Evolutionary conservation across 257 asterid genomes (phyloP), one percentile per base, ranked within the genome.

Genomic region (Euphrasia confusa): DNA sequence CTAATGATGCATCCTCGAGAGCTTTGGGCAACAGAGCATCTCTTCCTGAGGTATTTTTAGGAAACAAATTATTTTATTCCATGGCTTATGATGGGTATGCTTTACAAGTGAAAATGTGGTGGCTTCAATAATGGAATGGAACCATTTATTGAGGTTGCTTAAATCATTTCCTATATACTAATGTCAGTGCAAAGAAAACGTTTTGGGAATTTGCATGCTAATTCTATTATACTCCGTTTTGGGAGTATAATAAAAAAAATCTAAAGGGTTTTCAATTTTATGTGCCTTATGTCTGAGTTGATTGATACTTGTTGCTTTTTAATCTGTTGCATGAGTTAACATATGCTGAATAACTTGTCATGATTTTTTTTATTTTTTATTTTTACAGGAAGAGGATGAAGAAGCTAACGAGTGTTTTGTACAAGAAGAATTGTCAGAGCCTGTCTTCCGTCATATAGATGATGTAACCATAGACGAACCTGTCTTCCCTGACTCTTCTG

Each of bases 41-140:
- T 58, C 62, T 71, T 72, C 65, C 62, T 40, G 80, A 83, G 95
- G 97, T 90, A 83, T 54, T 66, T 64, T 58, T 21, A 21, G 24
- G 24, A 21, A 44, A 52, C 8, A 12, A 35, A 33, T 58, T 30
- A 30, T 30, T 30, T 30, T 3, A 30, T 64, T 6, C 14, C 14
- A 1, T 10, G 21, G 45, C 48, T 61, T 39, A 4, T 40, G 50
- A 63, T 62, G 58, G 54, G 49, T 47, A 48, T 60, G 49, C 64
- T 47, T 63, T 50, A 45, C 65, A 63, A 53, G 44, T 45, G 40
- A 60, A 68, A 28, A 60, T 40, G n/a, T 14, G 37, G 59, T 57
- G 71, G 30, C 58, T 64, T 57, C 39, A 27, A 49, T 48, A 13
- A 12, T 17, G 2, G 5, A 48, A 48, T 48, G 13, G 21, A 7